phyloP scores from a whole-genome alignment of 768 basidiomycete genomes.

The Ephemerocybe angulata region DNA sequence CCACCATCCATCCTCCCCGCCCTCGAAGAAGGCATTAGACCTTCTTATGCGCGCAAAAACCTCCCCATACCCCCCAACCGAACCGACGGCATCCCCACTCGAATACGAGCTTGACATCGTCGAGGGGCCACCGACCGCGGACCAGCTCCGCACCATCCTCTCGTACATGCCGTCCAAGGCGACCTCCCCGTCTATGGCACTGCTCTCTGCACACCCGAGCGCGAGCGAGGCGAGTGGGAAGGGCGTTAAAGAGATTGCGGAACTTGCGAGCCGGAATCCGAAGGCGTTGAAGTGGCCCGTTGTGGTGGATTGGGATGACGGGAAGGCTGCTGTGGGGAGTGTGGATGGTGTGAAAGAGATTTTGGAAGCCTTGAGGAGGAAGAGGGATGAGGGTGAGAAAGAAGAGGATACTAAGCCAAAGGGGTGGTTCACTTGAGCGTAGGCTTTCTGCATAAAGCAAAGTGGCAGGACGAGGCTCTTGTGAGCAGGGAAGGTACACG shows the following conservation, averaged over 20 bases:
- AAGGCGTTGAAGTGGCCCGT: constrained; percentile 72
- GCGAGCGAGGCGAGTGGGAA: constrained; percentile 39
- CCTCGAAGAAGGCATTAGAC: constrained; percentile 57
- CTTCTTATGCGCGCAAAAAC: constrained; percentile 59
- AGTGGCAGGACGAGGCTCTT: too few relatives aligned
- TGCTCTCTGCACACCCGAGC: constrained; percentile 61
- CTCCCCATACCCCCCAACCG: constrained; percentile 55
- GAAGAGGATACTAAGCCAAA: constrained; percentile 46
- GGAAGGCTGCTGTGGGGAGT: constrained; percentile 62
- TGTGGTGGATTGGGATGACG: constrained; percentile 73
- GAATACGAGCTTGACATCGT: constrained; percentile 71
- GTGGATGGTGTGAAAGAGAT: constrained; percentile 66
- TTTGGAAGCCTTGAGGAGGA: constrained; percentile 60
- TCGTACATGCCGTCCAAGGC: constrained; percentile 50
- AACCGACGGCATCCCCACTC: constrained; percentile 46
- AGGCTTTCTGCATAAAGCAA: not conserved
- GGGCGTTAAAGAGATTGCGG: constrained; percentile 41
- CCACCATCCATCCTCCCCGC: constrained; percentile 62
- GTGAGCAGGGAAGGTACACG: too few relatives aligned
- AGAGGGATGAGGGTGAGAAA: constrained; percentile 59
- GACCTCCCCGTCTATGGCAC: constrained; percentile 36
- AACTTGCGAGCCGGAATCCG: constrained; percentile 53
- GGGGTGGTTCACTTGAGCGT: constrained; percentile 49
- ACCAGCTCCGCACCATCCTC: constrained; percentile 66
- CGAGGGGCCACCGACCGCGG: constrained; percentile 60